phyloP scores from a whole-genome alignment of 1,139 yeast genomes.

The Geotrichum carabidarum region DNA sequence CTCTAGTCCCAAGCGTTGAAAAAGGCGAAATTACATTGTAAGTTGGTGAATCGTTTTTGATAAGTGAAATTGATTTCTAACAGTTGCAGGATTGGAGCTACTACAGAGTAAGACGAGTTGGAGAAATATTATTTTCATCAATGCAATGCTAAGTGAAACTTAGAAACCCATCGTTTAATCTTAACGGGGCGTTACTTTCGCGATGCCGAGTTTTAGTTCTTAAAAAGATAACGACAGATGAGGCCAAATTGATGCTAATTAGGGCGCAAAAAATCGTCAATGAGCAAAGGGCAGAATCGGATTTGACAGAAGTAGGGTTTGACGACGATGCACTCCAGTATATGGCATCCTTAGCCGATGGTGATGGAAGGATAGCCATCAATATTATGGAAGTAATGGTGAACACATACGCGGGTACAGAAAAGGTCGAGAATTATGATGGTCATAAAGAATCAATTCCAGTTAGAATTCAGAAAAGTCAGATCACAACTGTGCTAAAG shows the following conservation, averaged over 20 bases:
- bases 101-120: constrained; percentile 55
- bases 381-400: constrained; percentile 62
- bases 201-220: constrained; percentile 83
- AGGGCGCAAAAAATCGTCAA: constrained; percentile 62
- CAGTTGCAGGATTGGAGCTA: constrained; percentile 65
- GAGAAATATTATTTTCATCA: background rate
- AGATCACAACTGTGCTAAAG: constrained; percentile 37
- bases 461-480: constrained; percentile 36
- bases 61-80: background rate
- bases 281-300: constrained; percentile 45
- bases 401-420: constrained; percentile 16
- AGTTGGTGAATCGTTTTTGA: constrained; percentile 3
- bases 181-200: constrained; percentile 82
- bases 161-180: constrained; percentile 78
- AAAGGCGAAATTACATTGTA: constrained; percentile 39
- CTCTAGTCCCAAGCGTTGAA: constrained; percentile 38
- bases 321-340: constrained; percentile 57
- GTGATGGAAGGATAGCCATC: constrained; percentile 82
- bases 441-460: constrained; percentile 8
- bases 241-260: constrained; percentile 54
- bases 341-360: constrained; percentile 74
- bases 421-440: constrained; percentile 1
- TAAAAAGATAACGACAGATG: constrained; percentile 54
- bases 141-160: background rate
- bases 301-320: constrained; percentile 42